Conservation (phyloP, 2,329 filamentous ascomycete genomes). For the Nothophaeocryptopus gaeumannii region DNA sequence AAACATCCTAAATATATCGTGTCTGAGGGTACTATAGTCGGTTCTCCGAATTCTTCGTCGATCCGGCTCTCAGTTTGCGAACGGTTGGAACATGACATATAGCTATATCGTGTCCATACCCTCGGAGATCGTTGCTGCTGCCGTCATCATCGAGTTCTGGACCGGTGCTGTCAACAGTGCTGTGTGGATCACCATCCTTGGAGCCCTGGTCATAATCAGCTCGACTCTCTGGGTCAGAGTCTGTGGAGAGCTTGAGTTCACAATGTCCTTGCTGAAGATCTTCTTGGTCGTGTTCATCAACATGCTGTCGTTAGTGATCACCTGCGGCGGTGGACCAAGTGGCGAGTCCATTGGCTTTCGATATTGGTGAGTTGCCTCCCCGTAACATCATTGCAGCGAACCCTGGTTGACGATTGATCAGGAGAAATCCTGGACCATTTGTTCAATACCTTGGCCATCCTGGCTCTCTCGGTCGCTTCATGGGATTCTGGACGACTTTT, state of each 20-base stretch:
- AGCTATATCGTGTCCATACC: conserved; percentile 15
- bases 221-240: conserved; percentile 16
- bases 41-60: conserved; percentile 19
- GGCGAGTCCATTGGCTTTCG: conserved; percentile 19
- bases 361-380: conserved; percentile 11
- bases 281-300: conserved; percentile 24
- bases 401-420: no score
- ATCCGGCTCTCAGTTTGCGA: conserved; percentile 16
- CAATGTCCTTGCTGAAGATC: conserved; percentile 21
- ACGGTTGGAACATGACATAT: conserved; percentile 17
- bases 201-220: conserved; percentile 11
- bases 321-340: conserved; percentile 18
- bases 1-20: no score
- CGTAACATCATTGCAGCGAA: neutral
- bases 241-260: conserved; percentile 23
- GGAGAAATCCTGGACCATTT: conserved; percentile 18
- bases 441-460: conserved; percentile 17
- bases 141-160: conserved; percentile 16
- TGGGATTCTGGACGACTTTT: conserved; percentile 20
- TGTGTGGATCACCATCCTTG: conserved; percentile 19
- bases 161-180: conserved; percentile 13
- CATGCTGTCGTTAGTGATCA: conserved; percentile 24
- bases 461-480: conserved; percentile 17
- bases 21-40: conserved; percentile 17
- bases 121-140: conserved; percentile 16